phyloP scores from a whole-genome alignment of 352 stramenopile species.

The Halophytophthora batemanensis region DNA sequence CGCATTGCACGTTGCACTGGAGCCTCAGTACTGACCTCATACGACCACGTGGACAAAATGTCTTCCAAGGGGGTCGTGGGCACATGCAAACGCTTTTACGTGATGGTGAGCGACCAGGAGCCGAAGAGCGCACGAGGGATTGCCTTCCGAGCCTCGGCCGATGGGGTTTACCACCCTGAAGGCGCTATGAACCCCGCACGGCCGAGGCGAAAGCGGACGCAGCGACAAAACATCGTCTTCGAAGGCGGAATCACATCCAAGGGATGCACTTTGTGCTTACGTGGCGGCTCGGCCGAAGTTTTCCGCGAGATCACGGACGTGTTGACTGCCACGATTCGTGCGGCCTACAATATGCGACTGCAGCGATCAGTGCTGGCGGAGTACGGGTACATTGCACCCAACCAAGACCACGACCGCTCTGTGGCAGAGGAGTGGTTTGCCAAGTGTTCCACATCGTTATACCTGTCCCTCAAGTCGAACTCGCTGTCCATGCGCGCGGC shows the following conservation, averaged over 20 bases:
- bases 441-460: conserved; percentile 76
- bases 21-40: conserved; percentile 75
- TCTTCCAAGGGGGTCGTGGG: conserved; percentile 70
- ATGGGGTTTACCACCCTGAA: conserved; percentile 18
- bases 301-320: conserved; percentile 72
- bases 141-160: conserved; percentile 30
- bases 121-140: conserved; percentile 65
- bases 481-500: conserved; percentile 81
- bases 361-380: conserved; percentile 57
- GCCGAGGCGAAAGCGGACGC: conserved; percentile 51
- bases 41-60: conserved; percentile 89
- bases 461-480: conserved; percentile 84
- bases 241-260: conserved; percentile 71
- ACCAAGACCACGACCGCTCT: conserved; percentile 50
- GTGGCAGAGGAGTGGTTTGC: conserved; percentile 82
- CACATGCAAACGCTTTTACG: conserved; percentile 80
- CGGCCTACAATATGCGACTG: conserved; percentile 80
- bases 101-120: conserved; percentile 78
- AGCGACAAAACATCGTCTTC: conserved; percentile 85
- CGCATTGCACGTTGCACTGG: conserved; percentile 76
- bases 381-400: conserved; percentile 57
- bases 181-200: conserved; percentile 10
- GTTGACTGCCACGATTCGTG: conserved; percentile 56
- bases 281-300: conserved; percentile 54
- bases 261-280: conserved; percentile 80